Evolutionary conservation across 495 filamentous ascomycete species (phyloP).

Genomic region (Margaritispora aquatica): DNA sequence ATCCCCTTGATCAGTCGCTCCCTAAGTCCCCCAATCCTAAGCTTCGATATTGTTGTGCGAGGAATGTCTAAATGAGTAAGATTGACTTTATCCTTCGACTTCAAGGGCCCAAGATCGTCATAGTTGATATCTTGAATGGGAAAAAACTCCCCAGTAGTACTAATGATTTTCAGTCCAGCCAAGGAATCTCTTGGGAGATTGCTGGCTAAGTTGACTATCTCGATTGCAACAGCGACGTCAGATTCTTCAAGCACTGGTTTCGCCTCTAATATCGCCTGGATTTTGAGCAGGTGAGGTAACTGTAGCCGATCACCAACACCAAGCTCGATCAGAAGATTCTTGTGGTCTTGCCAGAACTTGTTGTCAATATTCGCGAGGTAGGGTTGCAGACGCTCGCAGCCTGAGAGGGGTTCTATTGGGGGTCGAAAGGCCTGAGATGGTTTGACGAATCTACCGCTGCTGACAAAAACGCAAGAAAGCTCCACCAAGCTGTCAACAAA

Average conservation of each 20-base stretch:
- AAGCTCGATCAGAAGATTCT: constrained; percentile 15
- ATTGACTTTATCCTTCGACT: constrained; percentile 15
- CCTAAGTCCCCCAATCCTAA: constrained; percentile 19
- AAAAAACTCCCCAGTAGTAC: constrained; percentile 2
- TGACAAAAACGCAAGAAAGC: constrained; percentile 20
- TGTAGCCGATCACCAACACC: constrained; percentile 18
- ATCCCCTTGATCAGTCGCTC: constrained; percentile 26
- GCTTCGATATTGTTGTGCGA: constrained; percentile 12
- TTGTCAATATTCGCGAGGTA: constrained; percentile 22
- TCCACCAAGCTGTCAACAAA: constrained; percentile 11
- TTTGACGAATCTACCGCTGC: constrained; percentile 9
- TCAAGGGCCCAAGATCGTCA: constrained; percentile 8
- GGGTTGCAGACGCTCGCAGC: constrained; percentile 17
- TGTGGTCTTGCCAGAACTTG: constrained; percentile 21
- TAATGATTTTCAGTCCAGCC: constrained; percentile 12
- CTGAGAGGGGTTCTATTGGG: neutral
- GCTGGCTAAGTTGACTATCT: constrained; percentile 23
- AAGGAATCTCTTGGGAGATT: constrained; percentile 7
- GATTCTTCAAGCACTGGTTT: constrained; percentile 9
- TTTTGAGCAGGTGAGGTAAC: constrained; percentile 17
- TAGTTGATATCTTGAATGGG: constrained; percentile 11
- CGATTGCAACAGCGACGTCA: constrained; percentile 23
- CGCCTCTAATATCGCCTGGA: constrained; percentile 18
- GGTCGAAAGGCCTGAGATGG: constrained; percentile 14
- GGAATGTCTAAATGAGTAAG: constrained; percentile 28